Conservation (phyloP, 2,329 filamentous ascomycete species). For the Elsinoe ampelina region DNA sequence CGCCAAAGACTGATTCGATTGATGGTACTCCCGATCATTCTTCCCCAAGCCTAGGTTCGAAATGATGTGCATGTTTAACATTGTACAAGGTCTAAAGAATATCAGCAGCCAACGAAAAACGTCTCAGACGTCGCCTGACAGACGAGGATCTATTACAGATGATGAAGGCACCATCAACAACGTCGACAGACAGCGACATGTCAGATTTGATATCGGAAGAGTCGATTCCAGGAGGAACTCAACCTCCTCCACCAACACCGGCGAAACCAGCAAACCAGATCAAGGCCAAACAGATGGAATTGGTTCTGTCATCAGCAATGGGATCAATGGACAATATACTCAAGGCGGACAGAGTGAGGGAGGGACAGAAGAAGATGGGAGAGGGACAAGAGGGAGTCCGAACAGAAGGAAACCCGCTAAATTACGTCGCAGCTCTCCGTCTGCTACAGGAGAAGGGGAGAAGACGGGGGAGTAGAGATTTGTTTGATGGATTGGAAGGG, state of each 20-base stretch:
- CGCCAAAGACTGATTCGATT: background rate
- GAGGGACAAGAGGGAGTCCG: slow-evolving; percentile 12
- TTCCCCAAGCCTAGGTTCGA: slow-evolving; percentile 5
- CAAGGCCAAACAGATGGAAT: slow-evolving; percentile 10
- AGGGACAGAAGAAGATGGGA: slow-evolving; percentile 10
- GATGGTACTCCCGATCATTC: background rate
- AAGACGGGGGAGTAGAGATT: slow-evolving; percentile 5
- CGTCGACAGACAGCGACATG: slow-evolving; percentile 12
- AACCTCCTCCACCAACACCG: slow-evolving; percentile 11
- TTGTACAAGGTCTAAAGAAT: slow-evolving; percentile 16
- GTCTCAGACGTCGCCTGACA: slow-evolving; percentile 1
- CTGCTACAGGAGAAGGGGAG: slow-evolving; percentile 14
- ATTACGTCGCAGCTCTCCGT: slow-evolving; percentile 18
- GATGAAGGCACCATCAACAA: slow-evolving; percentile 12
- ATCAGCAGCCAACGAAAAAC: slow-evolving; percentile 13
- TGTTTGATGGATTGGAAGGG: slow-evolving; percentile 12
- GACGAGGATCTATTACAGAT: slow-evolving; percentile 11
- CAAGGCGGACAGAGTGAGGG: slow-evolving; percentile 4
- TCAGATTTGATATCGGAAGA: slow-evolving; percentile 10
- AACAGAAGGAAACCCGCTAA: slow-evolving; percentile 16
- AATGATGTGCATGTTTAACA: slow-evolving; percentile 10
- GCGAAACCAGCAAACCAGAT: slow-evolving; percentile 11
- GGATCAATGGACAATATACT: slow-evolving; percentile 13
- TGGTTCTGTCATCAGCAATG: slow-evolving; percentile 12
- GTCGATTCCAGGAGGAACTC: slow-evolving; percentile 10